Evolutionary conservation across 73 alveolate genomes (phyloP), one percentile per base, ranked within the genome.

Genomic region (Halteria grandinella): DNA sequence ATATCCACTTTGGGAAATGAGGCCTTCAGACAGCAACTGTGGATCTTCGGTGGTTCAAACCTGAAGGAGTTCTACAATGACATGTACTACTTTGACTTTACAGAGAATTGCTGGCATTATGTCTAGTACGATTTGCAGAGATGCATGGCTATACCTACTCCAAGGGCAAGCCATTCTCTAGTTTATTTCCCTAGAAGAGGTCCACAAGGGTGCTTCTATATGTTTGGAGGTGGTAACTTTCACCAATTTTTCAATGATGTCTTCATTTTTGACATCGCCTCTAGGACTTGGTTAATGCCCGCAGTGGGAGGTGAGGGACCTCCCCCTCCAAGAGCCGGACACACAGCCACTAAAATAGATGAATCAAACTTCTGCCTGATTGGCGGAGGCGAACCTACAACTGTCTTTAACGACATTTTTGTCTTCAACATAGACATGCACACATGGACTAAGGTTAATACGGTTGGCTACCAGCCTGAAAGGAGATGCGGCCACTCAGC

Each of bases 401-500:
- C 52, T 25, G 88, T 59, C 17, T 77, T 62, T 41, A 63, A 77
- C 55, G 75, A 77, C 27, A 33, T 44, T 36, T 77, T 25, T 49
- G 64, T 77, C 2, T 77, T 47, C 57, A 41, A 39, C 40, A 40
- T 77, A 12, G 62, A 59, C 29, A 36, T 44, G 37, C 45, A 40
- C 20, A 77, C 55, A 21, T 77, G 88, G 88, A 69, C 25, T 11
- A 48, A 29, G 27, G 36, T 77, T 25, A 63, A 59, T 21, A 37
- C 82, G 1, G 41, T 69, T 31, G 88, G 88, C 1, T 41, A 77
- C n/a, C 49, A 55, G 17, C 80, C 88, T 27, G 72, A 28, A 10
- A 21, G 51, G 27, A 59, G 88, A 31, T 55, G 66, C 20, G 88
- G 88, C 21, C 88, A 77, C 49, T 59, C 88, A 45, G 88, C 88